These are phyloP conservation scores for Aspergillus pseudotamarii DNA, from an alignment of 2,329 filamentous ascomycete genomes.

Conservation along the genomic window DNA sequence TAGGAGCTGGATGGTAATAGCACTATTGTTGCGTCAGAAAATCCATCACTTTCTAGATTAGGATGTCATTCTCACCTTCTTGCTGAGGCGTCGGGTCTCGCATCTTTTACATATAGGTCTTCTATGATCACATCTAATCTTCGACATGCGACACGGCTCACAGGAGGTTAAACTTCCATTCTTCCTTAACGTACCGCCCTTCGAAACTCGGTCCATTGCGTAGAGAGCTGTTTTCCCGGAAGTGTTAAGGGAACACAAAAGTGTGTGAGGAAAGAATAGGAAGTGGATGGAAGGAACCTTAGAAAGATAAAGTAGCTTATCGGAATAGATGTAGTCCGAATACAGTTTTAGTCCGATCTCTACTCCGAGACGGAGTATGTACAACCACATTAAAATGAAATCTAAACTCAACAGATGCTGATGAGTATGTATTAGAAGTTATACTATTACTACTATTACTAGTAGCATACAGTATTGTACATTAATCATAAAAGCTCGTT, in stretches of 20 bases:
- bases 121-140: constrained; percentile 4
- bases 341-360: neutral
- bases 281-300: neutral
- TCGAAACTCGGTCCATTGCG: neutral
- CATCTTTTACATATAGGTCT: constrained; percentile 1
- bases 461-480: neutral
- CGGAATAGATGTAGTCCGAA: neutral
- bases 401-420: neutral
- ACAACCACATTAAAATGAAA: neutral
- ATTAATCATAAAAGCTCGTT: neutral
- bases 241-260: neutral
- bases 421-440: neutral
- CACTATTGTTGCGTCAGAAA: neutral
- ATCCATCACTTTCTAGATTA: neutral
- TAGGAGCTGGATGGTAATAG: constrained; percentile 3
- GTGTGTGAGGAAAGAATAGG: neutral
- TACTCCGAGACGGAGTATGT: neutral
- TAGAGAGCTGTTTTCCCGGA: neutral
- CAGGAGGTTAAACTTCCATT: constrained; percentile 1
- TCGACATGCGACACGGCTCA: constrained; percentile 2
- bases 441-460: neutral
- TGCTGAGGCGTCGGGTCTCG: neutral
- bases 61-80: neutral
- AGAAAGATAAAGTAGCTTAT: neutral
- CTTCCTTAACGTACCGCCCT: neutral